phyloP scores from a whole-genome alignment of 2,329 filamentous ascomycete species.

The Fusarium sp. region DNA sequence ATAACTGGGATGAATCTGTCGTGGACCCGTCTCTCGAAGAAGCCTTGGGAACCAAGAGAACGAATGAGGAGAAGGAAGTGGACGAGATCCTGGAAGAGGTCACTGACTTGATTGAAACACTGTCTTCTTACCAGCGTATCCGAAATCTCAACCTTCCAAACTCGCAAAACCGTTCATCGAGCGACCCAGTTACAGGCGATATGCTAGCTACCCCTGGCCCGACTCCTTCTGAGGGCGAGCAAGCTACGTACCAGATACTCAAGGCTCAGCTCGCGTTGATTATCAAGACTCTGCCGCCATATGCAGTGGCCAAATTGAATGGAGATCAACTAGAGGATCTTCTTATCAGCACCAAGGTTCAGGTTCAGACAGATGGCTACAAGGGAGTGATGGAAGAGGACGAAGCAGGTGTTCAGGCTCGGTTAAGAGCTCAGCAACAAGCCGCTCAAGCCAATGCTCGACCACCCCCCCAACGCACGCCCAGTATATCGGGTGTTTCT shows the following conservation, averaged over 20 bases:
- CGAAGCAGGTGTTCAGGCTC: slow-evolving; percentile 69
- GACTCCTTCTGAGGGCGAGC: slow-evolving; percentile 73
- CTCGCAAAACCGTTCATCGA: slow-evolving; percentile 70
- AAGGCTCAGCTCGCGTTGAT: slow-evolving; percentile 81
- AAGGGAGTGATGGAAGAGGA: slow-evolving; percentile 88
- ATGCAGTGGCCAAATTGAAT: slow-evolving; percentile 86
- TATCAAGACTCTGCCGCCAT: slow-evolving; percentile 81
- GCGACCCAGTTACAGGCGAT: slow-evolving; percentile 74
- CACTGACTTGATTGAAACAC: slow-evolving; percentile 79
- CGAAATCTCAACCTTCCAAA: slow-evolving; percentile 77
- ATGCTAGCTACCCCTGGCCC: slow-evolving; percentile 75
- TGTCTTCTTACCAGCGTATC: slow-evolving; percentile 83
- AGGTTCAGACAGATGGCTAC: slow-evolving; percentile 79
- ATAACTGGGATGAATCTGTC: slow-evolving; percentile 68
- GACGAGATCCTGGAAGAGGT: slow-evolving; percentile 80
- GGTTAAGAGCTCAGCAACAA: slow-evolving; percentile 56
- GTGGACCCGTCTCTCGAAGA: slow-evolving; percentile 70
- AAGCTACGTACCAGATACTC: slow-evolving; percentile 75
- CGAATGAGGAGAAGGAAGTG: slow-evolving; percentile 73
- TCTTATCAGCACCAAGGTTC: slow-evolving; percentile 82
- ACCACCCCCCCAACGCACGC: slow-evolving; percentile 55
- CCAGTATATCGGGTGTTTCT: slow-evolving; percentile 55
- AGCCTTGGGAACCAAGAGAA: slow-evolving; percentile 63
- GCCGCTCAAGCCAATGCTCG: slow-evolving; percentile 52
- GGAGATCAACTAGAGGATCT: slow-evolving; percentile 87